Base-by-base conservation (phyloP, 495 filamentous ascomycete genomes). In the Chaetomidium leptoderma region DNA sequence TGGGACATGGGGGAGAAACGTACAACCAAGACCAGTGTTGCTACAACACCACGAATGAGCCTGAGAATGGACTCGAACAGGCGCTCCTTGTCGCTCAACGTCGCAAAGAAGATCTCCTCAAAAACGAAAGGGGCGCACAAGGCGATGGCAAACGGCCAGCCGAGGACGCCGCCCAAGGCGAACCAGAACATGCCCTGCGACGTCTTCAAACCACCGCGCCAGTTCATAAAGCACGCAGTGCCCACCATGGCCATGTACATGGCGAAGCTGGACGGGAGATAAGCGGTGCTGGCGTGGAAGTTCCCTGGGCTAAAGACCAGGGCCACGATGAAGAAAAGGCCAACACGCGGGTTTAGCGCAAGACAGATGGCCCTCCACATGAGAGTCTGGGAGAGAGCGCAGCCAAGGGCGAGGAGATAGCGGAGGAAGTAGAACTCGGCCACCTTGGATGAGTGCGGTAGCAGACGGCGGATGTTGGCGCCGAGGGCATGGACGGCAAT, bases 201-300 rank as follows among this genome's bases (percentile, higher is more conserved):
- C 0, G 88, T 92, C 66, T 85, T 87, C 47, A 87, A 76, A 0
- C 88, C 87, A 5, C 84, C 83, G 37, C 81, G 82, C 80, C 86
- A 89, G 69, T 93, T 87, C 78, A 99, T 84, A 70, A 99, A 97
- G 3, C 88, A 83, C 14, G 90, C 84, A 58, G 91, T 80, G 2
- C 91, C 95, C 17, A 96, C 76, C 81, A 92, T 93, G 10, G 85
- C 85, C 43, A 84, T 89, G 68, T 96, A 96, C 95, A 97, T 99
- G 39, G 93, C 90, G 66, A 97, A 97, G 62, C 89, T 95, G 17
- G 90, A 95, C 3, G 95, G 95, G 7, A 99, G 81, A 67, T 88
- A 97, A 27, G 91, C 83, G 11, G 84, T 78, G 24, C 91, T 90
- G 1, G 93, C 84, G 73, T 96, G 90, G 69, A 96, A 97, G 80